Evolutionary conservation across 2,329 filamentous ascomycete genomes (phyloP).

Genomic region (Dichotomopilus funicola): DNA sequence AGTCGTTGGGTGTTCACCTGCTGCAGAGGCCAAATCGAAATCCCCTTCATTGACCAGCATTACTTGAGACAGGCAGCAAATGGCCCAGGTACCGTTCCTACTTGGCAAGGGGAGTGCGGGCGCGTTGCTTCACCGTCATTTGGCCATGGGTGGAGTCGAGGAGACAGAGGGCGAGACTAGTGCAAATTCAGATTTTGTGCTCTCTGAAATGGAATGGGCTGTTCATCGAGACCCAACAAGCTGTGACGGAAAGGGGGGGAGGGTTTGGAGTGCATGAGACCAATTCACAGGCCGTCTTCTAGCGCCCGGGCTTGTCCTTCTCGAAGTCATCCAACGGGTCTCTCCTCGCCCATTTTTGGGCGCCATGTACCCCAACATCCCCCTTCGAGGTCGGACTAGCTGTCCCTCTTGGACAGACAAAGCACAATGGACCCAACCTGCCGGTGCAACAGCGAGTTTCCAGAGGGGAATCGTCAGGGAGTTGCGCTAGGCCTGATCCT

Average conservation of each 20-base stretch:
- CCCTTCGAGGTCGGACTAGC: too few species aligned
- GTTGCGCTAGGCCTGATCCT: background rate
- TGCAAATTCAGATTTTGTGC: constrained; percentile 1
- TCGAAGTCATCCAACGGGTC: background rate
- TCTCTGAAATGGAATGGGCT: constrained; percentile 8
- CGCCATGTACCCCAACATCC: too few species aligned
- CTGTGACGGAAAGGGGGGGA: constrained; percentile 3
- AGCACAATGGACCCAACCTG: background rate
- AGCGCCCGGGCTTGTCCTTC: background rate
- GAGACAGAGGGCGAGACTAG: background rate
- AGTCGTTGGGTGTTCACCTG: too few species aligned
- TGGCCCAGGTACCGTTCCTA: background rate
- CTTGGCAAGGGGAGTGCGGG: background rate
- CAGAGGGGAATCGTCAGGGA: background rate
- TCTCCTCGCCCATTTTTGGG: too few species aligned
- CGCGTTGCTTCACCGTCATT: constrained; percentile 4
- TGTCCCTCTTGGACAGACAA: background rate
- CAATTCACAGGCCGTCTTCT: background rate
- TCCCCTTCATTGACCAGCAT: too few species aligned
- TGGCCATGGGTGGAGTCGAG: background rate
- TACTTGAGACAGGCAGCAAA: background rate
- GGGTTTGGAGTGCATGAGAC: background rate
- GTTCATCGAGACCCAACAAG: constrained; percentile 1
- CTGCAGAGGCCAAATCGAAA: too few species aligned
- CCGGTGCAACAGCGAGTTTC: background rate